Base-by-base conservation (phyloP, 805 yeast genomes). In the Metschnikowia cubensis region DNA sequence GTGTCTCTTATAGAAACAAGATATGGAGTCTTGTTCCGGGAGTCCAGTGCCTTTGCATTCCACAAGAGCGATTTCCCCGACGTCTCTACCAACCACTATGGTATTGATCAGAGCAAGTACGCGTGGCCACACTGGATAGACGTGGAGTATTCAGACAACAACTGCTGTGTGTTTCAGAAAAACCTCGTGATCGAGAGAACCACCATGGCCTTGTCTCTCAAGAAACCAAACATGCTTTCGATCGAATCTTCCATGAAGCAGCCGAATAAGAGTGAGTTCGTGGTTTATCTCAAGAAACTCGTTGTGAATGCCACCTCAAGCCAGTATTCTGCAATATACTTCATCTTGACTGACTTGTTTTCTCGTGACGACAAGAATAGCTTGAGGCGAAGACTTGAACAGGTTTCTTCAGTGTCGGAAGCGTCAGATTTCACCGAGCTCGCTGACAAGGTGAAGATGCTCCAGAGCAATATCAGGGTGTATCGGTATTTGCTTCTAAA, bases 1-100 rank as follows among this genome's bases (percentile, higher is more conserved):
- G 57, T 74, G 0, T 64, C 74, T 7, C 65, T 76, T 22, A 72
- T 82, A 15, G 89, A 84, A 58, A 70, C 81, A 0, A 70, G 89
- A 51, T 74, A 68, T 49, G 85, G 87, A 22, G 71, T 82, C 6
- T 66, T 79, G 13, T 68, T 83, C 47, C 73, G 78, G 21, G 87
- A 83, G 53, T 69, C 83, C 2, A 84, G 80, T 56, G 64, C 79
- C 10, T 80, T 79, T 53, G 80, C 80, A 1, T 66, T 83, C 42
- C 71, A 73, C 29, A 70, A 74, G 45, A 68, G 61, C 13, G 64
- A 65, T 15, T 53, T 56, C 25, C 53, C 62, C 0, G 43, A 14
- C 17, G 25, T 15, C 4, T 13, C 48, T 10, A 21, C 40, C 2
- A 21, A 38, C n/a, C 53, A 52, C 18, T 48, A 55, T 22, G 50